Evolutionary conservation across 768 basidiomycete genomes (phyloP), one percentile per base, ranked within the genome.

Genomic region (Leccinum boreale): DNA sequence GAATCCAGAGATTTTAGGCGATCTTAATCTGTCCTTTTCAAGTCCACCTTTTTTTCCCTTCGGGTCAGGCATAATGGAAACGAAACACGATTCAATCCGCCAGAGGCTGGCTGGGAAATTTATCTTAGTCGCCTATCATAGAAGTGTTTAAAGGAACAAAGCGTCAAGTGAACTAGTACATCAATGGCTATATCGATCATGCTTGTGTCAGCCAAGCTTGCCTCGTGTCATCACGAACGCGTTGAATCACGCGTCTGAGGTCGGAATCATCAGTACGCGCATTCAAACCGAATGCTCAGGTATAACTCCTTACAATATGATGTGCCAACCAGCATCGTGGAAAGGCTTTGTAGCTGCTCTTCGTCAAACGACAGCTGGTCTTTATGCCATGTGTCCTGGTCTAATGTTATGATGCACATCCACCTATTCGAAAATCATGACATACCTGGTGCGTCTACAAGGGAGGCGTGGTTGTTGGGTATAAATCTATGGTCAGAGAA

Each of bases 351-450:
- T 50, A 94, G 72, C 66, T 94, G 93, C 67, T 95, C 93, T 73
- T 96, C 93, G 66, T 92, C 85, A 70, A 96, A 95, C 53, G 81
- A 79, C 52, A 83, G 79, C 67, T 94, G 90, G 73, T 96, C 93
- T 66, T 89, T 90, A 67, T 91, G 90, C 92, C 92, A 94, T 35
- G 90, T 92, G 69, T 95, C 93, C 86, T 93, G 69, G 46, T 52
- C 58, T 53, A 57, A 61, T 49, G 54, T 31, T 50, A n/a, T 36
- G 36, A 55, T 50, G 9, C 50, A 58, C 58, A 62, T 55, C 19
- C 24, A 21, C 7, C 29, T 29, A 28, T 9, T 57, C 56, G 23
- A 44, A 28, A 31, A 14, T 44, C 33, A 53, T 50, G 64, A 7
- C 60, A 56, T 78, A 84, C 84, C 77, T 85, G 85, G 67, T 86